Evolutionary conservation across 2,329 filamentous ascomycete genomes (phyloP), one percentile per base, ranked within the genome.

Genomic region (Scortechinia acanthostroma): DNA sequence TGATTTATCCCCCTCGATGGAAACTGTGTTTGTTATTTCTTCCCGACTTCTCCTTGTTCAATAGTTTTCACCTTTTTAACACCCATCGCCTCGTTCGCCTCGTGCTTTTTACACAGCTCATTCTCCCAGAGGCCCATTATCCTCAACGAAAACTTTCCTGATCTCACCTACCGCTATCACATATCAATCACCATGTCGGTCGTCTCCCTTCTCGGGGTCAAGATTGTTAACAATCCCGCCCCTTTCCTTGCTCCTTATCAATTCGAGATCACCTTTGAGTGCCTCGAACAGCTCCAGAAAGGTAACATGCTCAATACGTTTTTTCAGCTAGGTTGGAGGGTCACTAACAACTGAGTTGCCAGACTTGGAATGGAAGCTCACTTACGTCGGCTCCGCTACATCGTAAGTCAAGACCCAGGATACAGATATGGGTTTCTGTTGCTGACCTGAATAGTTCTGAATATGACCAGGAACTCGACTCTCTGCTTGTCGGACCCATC

Each of bases 291-390:
- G 54, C 78, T 98, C 30, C 88, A 95, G 63, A 96, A 96, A 69
- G 91, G 90, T 91, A 65, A 22, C 65, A 51, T 35, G 14, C 13
- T 13, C 42, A 40, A 35, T 21, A 16, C 28, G 30, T 43, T 21
- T 16, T 5, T 15, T 5, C 22, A 16, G 22, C 19, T 21, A 5
- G 6, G 42, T 21, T 10, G 10, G 10, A 22, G 6, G 14, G 13
- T 43, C 22, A 15, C 22, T 23, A 43, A 22, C 14, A 15, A 35
- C 21, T n/a, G 40, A n/a, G 10, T 17, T 25, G 19, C 23, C 57
- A 95, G 93, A 98, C 69, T 83, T 98, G 50, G 93, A 98, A 70
- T 98, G 93, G 93, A 98, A 98, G 70, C 76, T 98, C 58, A 98
- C 90, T 64, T 98, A 98, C 58, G 93, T 98, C 61, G 94, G 93